Percentiles rank a stretch among this genome's conserved stretches.
Evolutionary conservation across 495 filamentous ascomycete genomes (phyloP).

Genomic region (Aspergillus kassunensis): DNA sequence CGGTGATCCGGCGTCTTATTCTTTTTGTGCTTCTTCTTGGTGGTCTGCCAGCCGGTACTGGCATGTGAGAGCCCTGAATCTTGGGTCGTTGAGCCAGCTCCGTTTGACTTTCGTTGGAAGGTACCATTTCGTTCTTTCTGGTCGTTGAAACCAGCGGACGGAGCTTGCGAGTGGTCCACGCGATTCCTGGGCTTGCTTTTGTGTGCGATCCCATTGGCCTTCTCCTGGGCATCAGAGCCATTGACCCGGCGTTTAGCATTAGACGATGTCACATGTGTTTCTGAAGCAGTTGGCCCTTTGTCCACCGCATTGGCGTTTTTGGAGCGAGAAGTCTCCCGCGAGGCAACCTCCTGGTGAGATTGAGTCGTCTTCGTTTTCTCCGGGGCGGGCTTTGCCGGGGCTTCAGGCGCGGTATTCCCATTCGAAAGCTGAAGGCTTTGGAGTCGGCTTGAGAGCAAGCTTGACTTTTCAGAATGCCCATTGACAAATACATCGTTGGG

Average conservation of each 20-base stretch:
- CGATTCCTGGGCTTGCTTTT: slow-evolving; percentile 33
- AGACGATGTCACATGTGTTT: slow-evolving; percentile 26
- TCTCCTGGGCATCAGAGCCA: slow-evolving; percentile 32
- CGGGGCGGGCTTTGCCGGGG: slow-evolving; percentile 22
- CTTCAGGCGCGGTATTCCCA: slow-evolving; percentile 29
- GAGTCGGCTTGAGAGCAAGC: slow-evolving; percentile 36
- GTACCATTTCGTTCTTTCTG: slow-evolving; percentile 31
- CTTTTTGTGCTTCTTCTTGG: slow-evolving; percentile 45
- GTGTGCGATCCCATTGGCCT: slow-evolving; percentile 33
- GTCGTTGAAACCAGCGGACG: slow-evolving; percentile 20
- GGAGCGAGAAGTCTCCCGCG: slow-evolving; percentile 28
- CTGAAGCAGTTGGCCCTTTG: slow-evolving; percentile 26
- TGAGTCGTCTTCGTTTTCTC: slow-evolving; percentile 27
- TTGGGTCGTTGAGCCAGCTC: slow-evolving; percentile 16
- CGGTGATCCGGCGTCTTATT: slow-evolving; percentile 35
- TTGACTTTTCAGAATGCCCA: slow-evolving; percentile 23
- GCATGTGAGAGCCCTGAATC: slow-evolving; percentile 27
- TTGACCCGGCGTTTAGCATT: slow-evolving; percentile 29
- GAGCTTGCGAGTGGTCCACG: slow-evolving; percentile 27
- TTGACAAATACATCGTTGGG: slow-evolving; percentile 12
- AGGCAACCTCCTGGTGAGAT: slow-evolving; percentile 18
- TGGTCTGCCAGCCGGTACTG: slow-evolving; percentile 45
- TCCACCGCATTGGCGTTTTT: slow-evolving; percentile 32
- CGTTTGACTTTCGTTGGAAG: slow-evolving; percentile 34
- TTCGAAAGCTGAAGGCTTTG: slow-evolving; percentile 39